These are phyloP conservation scores for Pythium sp. DNA, from an alignment of 352 stramenopile genomes.

Conservation along the genomic window DNA sequence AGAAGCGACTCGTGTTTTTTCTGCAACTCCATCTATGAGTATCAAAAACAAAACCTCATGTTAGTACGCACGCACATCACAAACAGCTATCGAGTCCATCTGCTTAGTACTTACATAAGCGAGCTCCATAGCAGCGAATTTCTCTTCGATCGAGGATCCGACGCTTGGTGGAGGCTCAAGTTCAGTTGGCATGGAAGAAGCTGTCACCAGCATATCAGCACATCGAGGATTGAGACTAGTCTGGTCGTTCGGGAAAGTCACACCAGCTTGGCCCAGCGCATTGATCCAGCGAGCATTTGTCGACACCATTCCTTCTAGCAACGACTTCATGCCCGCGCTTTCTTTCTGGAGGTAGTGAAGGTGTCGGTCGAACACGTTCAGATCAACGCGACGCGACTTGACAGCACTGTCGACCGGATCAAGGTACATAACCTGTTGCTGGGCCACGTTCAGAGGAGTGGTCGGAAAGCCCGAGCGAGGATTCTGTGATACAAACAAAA, in stretches of 20 bases:
- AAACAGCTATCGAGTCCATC: neutral
- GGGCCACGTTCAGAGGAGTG: slow-evolving; percentile 11
- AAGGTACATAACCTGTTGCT: slow-evolving; percentile 7
- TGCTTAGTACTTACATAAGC: slow-evolving; percentile 26
- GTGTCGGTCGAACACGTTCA: slow-evolving; percentile 61
- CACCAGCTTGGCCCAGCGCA: slow-evolving; percentile 29
- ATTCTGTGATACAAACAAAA: slow-evolving; percentile 17
- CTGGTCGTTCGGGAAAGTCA: slow-evolving; percentile 21
- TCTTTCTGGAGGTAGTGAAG: slow-evolving; percentile 69
- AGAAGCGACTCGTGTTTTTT: slow-evolving; percentile 49
- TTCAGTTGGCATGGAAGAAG: slow-evolving; percentile 18
- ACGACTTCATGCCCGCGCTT: slow-evolving; percentile 59
- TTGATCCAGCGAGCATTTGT: slow-evolving; percentile 76
- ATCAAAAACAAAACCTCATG: neutral
- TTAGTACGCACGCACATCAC: neutral
- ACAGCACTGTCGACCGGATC: slow-evolving; percentile 14
- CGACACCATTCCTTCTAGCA: slow-evolving; percentile 66
- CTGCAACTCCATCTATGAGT: slow-evolving; percentile 42
- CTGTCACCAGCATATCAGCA: slow-evolving; percentile 18
- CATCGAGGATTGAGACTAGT: neutral
- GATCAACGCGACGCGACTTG: slow-evolving; percentile 34
- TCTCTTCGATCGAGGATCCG: slow-evolving; percentile 36
- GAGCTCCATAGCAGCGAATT: slow-evolving; percentile 44
- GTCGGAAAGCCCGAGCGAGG: slow-evolving; percentile 16
- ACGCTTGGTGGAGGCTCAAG: slow-evolving; percentile 17